phyloP scores from a whole-genome alignment of 2,329 filamentous ascomycete species.

The Zymoseptoria passerinii region DNA sequence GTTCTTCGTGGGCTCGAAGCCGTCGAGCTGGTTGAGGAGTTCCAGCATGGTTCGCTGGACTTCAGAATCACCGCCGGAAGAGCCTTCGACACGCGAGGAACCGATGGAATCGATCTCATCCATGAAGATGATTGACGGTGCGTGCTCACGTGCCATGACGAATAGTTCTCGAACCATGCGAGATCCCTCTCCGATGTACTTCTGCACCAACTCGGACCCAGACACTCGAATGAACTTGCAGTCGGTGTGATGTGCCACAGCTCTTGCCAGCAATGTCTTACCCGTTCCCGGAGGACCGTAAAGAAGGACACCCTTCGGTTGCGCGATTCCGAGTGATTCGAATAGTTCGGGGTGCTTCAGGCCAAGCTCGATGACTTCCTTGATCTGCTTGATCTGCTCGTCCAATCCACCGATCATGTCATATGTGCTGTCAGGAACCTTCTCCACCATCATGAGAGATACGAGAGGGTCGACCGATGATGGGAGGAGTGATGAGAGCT shows the following conservation, averaged over 20 bases:
- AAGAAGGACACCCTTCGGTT: constrained; percentile 92
- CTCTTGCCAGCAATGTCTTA: constrained; percentile 89
- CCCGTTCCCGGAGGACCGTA: constrained; percentile 96
- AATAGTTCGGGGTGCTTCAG: constrained; percentile 98
- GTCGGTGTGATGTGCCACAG: constrained; percentile 95
- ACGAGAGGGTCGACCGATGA: constrained; percentile 97
- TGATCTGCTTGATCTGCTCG: constrained; percentile 99
- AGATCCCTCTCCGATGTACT: constrained; percentile 97
- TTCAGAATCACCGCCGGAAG: constrained; percentile 90
- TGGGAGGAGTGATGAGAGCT: constrained; percentile 95
- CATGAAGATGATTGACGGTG: constrained; percentile 99
- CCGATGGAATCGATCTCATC: constrained; percentile 99
- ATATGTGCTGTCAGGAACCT: constrained; percentile 98
- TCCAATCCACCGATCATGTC: constrained; percentile 99
- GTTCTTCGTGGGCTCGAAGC: constrained; percentile 90
- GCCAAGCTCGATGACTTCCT: constrained; percentile 97
- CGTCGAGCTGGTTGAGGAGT: constrained; percentile 93
- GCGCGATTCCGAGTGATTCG: constrained; percentile 96
- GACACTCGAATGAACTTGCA: constrained; percentile 99
- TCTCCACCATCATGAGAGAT: constrained; percentile 99
- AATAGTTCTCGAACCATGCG: constrained; percentile 98
- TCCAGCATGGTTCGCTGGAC: constrained; percentile 99
- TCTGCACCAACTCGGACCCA: constrained; percentile 92
- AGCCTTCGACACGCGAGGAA: constrained; percentile 91
- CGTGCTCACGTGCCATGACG: constrained; percentile 97